phyloP scores from a whole-genome alignment of 1,284 basidiomycete genomes.

The Rhodofomes roseus region DNA sequence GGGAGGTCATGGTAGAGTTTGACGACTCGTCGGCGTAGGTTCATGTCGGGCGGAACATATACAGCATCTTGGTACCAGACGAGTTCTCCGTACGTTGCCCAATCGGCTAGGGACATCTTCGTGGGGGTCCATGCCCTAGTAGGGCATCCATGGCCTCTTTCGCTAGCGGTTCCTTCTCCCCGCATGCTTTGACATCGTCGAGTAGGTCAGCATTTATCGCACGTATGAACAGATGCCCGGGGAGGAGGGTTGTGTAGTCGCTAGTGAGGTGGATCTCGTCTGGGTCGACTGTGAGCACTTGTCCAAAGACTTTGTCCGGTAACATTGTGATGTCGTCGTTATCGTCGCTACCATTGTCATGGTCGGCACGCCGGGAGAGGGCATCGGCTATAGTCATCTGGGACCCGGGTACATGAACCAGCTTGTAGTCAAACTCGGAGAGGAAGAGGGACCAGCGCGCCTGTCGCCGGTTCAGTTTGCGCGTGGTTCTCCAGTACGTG shows the following conservation, averaged over 20 bases:
- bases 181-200: background rate
- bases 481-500: slow-evolving; percentile 32
- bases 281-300: too few species aligned
- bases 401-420: slow-evolving; percentile 37
- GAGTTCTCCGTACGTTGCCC: background rate
- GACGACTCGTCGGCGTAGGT: background rate
- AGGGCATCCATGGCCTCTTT: too few species aligned
- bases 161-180: background rate
- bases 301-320: background rate
- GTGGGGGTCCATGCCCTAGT: too few species aligned
- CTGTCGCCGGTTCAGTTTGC: slow-evolving; percentile 31
- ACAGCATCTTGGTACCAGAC: background rate
- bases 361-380: slow-evolving; percentile 36
- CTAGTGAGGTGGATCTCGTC: too few species aligned
- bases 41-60: background rate
- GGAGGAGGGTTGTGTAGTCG: too few species aligned
- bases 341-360: slow-evolving; percentile 25
- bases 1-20: slow-evolving; percentile 1
- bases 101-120: too few species aligned
- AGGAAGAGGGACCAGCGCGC: too few species aligned
- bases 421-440: slow-evolving; percentile 31
- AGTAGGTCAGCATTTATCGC: background rate
- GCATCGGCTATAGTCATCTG: slow-evolving; percentile 33
- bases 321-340: slow-evolving; percentile 30
- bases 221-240: too few species aligned